Evolutionary conservation across 1,139 yeast genomes (phyloP), one percentile per base, ranked within the genome.

Genomic region (Candida neerlandica): DNA sequence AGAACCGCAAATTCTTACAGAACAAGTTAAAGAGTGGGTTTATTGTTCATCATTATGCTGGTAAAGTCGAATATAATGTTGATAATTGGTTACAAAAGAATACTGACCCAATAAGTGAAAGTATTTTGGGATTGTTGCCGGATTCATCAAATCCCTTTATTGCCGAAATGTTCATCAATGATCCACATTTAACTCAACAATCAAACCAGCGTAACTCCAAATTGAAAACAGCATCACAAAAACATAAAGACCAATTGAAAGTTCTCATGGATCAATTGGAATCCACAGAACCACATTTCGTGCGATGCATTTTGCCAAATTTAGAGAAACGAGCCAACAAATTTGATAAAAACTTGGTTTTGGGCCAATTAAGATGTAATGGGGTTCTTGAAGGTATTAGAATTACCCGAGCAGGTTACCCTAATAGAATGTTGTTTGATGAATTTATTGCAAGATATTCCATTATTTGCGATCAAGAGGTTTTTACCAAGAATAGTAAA

Each of bases 331-430:
- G 76, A 51, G 84, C 97, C 0, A 81, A 80, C 43, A 73, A 77
- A 45, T 87, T 94, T 61, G 92, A 91, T 59, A 89, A 87, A 60
- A 72, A 70, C 29, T 71, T 95, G 38, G 96, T 95, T 3, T 73
- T 94, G 46, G 94, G 89, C 52, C 99, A 95, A 68, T 76, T 95
- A 53, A 78, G 97, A 54, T 95, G 98, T 65, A 95, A 95, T 64
- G 99, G 99, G 78, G 99, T 95, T 12, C 72, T 95, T 45, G 99
- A 95, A 73, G 99, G 99, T 55, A 95, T 95, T 41, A 80, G 99
- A 67, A 94, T 95, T 55, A 96, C 98, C 0, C 79, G 99, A 56
- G 92, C 97, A 14, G 99, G 99, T 2, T 95, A 88, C 64, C 99
- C 99, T 1, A 95, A 95, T 67, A 81, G 97, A 57, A 81, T 94